Percentiles rank a stretch among this genome's conserved stretches.
phyloP scores from a whole-genome alignment of 78 protist species.

The Protostelium mycophagum region DNA sequence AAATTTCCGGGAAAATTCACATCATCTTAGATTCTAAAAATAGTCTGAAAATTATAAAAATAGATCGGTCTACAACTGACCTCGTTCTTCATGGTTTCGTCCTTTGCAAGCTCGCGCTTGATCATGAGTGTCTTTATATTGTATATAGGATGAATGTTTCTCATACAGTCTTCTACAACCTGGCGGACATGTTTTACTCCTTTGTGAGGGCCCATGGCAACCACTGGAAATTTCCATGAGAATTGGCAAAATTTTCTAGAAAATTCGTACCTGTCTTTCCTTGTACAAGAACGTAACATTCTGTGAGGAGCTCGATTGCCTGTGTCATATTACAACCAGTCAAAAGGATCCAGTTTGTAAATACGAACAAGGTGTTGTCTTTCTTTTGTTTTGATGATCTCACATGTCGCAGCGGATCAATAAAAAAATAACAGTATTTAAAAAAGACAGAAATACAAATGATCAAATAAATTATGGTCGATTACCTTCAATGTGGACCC shows the following conservation, averaged over 20 bases:
- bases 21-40: too few relatives aligned
- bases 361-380: too few relatives aligned
- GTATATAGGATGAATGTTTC: constrained; percentile 98
- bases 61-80: too few relatives aligned
- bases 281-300: constrained; percentile 94
- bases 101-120: constrained; percentile 91
- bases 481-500: constrained; percentile 85
- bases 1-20: too few relatives aligned
- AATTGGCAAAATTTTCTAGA: neutral
- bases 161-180: constrained; percentile 95
- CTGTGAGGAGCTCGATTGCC: constrained; percentile 95
- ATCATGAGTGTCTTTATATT: constrained; percentile 96
- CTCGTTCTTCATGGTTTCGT: constrained; percentile 63
- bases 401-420: too few relatives aligned
- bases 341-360: too few relatives aligned
- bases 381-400: too few relatives aligned
- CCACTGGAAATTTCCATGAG: constrained; percentile 37
- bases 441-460: too few relatives aligned
- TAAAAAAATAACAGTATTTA: too few relatives aligned
- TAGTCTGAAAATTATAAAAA: too few relatives aligned
- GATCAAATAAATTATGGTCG: neutral
- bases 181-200: constrained; percentile 81
- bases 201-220: constrained; percentile 86
- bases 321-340: neutral
- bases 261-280: constrained; percentile 90